These are phyloP conservation scores for Lentinula sp. DNA, from an alignment of 768 basidiomycete species.

Conservation along the genomic window DNA sequence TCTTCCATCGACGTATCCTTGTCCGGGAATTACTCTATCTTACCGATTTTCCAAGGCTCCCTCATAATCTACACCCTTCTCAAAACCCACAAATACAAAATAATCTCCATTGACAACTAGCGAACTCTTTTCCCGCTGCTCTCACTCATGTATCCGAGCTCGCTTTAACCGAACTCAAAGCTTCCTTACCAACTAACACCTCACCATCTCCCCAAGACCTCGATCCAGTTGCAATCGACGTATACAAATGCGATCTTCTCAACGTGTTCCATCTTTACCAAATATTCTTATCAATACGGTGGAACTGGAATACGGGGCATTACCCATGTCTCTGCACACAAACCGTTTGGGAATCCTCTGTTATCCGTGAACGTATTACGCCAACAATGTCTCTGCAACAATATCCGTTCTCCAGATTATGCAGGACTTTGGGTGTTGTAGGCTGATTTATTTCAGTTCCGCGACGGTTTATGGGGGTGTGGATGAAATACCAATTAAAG, in stretches of 20 bases:
- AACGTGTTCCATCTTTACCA: constrained; percentile 67
- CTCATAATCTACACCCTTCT: constrained; percentile 88
- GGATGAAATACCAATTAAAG: constrained; percentile 87
- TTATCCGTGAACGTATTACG: constrained; percentile 88
- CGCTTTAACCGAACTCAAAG: constrained; percentile 65
- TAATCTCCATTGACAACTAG: constrained; percentile 92
- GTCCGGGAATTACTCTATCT: neutral
- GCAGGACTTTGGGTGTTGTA: constrained; percentile 75
- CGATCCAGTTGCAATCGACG: constrained; percentile 69
- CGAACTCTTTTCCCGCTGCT: constrained; percentile 82
- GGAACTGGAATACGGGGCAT: constrained; percentile 97
- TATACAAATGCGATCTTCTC: constrained; percentile 64
- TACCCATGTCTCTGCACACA: constrained; percentile 93
- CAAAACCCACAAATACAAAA: constrained; percentile 83
- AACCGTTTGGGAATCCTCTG: constrained; percentile 98
- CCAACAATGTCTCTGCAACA: constrained; percentile 90
- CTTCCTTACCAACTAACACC: neutral
- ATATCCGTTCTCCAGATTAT: constrained; percentile 82
- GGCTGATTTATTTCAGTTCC: constrained; percentile 95
- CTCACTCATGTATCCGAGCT: constrained; percentile 75
- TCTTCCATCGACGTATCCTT: constrained; percentile 5
- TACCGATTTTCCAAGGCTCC: constrained; percentile 67
- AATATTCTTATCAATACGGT: no score
- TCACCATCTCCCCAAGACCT: constrained; percentile 58
- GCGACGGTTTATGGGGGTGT: constrained; percentile 99